Conservation (phyloP, 2,329 filamentous ascomycete genomes). For the Phialemonium atrogriseum region DNA sequence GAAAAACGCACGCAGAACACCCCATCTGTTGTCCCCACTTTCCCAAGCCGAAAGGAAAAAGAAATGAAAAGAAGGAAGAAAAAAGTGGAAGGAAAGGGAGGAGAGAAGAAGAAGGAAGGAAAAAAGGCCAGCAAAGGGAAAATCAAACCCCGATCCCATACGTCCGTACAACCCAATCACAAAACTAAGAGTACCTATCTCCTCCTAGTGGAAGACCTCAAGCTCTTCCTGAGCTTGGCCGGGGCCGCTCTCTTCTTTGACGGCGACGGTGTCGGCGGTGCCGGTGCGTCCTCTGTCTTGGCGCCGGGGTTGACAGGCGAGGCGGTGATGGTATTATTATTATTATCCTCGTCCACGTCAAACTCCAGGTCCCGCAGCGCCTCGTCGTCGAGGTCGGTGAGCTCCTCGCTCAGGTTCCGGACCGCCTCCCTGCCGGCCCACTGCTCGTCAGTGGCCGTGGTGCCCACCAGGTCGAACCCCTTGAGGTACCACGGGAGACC, state of each 20-base stretch:
- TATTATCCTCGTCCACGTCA: constrained; percentile 44
- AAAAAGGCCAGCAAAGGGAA: neutral
- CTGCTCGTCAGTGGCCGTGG: constrained; percentile 67
- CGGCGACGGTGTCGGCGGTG: constrained; percentile 1
- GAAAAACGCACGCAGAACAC: constrained; percentile 12
- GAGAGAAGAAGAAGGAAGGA: constrained; percentile 6
- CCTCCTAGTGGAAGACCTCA: constrained; percentile 22
- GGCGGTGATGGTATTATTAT: constrained; percentile 32
- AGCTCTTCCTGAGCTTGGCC: constrained; percentile 19
- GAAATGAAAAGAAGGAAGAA: constrained; percentile 18
- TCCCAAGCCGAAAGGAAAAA: constrained; percentile 9
- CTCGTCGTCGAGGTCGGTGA: constrained; percentile 89
- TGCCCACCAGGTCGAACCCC: constrained; percentile 70
- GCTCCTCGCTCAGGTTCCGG: constrained; percentile 67
- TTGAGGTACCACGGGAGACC: constrained; percentile 86
- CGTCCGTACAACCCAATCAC: neutral
- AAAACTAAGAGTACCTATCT: constrained; percentile 9
- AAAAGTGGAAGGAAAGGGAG: constrained; percentile 4
- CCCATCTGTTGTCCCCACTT: no score
- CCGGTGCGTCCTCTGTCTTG: no score
- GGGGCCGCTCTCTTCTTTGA: constrained; percentile 10
- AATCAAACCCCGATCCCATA: neutral
- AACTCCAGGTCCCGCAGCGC: constrained; percentile 64
- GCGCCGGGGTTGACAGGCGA: constrained; percentile 17
- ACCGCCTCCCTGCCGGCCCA: constrained; percentile 64